Evolutionary conservation across 768 basidiomycete species (phyloP).

Genomic region (Cystofilobasidium macerans): DNA sequence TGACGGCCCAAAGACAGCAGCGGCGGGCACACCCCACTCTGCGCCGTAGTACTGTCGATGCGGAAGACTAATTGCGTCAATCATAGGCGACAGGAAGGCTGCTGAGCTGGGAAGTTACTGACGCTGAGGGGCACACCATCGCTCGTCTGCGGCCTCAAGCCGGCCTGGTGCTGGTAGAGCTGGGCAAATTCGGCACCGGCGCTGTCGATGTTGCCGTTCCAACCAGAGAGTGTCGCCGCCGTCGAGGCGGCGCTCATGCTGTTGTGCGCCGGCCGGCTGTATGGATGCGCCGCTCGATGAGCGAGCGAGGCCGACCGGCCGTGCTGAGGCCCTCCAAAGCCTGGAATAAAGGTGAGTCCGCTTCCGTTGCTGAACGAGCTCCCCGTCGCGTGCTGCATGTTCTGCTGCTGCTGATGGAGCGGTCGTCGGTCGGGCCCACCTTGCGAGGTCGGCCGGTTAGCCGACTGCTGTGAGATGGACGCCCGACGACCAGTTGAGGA

Average conservation of each 20-base stretch:
- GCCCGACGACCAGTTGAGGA: not conserved
- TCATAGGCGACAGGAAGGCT: not conserved
- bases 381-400: not conserved
- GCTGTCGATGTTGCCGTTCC: not conserved
- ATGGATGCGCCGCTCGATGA: not conserved
- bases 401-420: not conserved
- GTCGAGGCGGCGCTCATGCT: not conserved
- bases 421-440: not conserved
- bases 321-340: not conserved
- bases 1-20: not conserved
- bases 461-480: too few species aligned
- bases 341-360: not conserved
- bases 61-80: too few species aligned
- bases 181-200: not conserved
- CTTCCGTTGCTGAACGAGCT: not conserved
- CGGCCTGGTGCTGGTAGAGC: not conserved
- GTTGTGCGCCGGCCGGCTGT: not conserved
- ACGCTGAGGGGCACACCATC: conserved; percentile 11
- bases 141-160: conserved; percentile 16
- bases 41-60: not conserved
- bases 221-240: not conserved
- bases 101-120: not conserved
- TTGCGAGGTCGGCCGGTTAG: not conserved
- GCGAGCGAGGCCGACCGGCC: not conserved
- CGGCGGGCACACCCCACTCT: not conserved